These are phyloP conservation scores for Gossypium bickii DNA, from an alignment of 345 rosid genomes.

Conservation along the genomic window DNA sequence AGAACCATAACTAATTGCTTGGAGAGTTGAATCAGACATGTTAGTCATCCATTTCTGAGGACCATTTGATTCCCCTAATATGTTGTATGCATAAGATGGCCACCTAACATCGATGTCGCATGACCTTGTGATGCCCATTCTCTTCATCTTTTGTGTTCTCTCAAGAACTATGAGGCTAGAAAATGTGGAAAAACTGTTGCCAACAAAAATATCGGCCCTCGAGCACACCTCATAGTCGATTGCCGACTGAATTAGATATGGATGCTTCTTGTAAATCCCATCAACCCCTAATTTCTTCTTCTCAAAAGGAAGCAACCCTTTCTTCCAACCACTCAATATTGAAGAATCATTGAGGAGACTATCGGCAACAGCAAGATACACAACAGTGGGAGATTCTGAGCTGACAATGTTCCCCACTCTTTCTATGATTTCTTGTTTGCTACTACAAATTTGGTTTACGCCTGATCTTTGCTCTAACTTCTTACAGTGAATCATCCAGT, in stretches of 20 bases:
- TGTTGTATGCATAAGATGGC: constrained; percentile 89
- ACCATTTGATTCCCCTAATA: constrained; percentile 54
- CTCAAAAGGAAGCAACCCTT: constrained; percentile 70
- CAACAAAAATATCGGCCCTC: constrained; percentile 74
- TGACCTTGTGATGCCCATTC: constrained; percentile 49
- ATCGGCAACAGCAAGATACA: constrained; percentile 89
- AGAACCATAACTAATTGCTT: constrained; percentile 83
- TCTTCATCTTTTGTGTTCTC: constrained; percentile 70
- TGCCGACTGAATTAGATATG: constrained; percentile 88
- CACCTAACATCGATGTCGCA: constrained; percentile 53
- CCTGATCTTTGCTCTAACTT: constrained; percentile 66
- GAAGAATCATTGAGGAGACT: constrained; percentile 75
- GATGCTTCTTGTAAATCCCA: constrained; percentile 58
- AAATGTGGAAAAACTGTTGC: constrained; percentile 94
- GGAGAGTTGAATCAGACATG: constrained; percentile 72
- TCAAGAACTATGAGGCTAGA: constrained; percentile 86
- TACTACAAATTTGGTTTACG: constrained; percentile 73
- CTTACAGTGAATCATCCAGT: constrained; percentile 98
- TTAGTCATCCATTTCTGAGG: constrained; percentile 86
- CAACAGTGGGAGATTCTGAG: constrained; percentile 44
- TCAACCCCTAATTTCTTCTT: constrained; percentile 78
- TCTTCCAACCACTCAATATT: constrained; percentile 68
- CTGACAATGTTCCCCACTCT: constrained; percentile 66
- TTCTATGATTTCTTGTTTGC: constrained; percentile 70
- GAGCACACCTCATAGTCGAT: constrained; percentile 92